A percentile compares a stretch with the other conserved stretches of the same genome.
Evolutionary conservation across 2,329 filamentous ascomycete species (phyloP).

Genomic region (Lasiodiplodia sp.): DNA sequence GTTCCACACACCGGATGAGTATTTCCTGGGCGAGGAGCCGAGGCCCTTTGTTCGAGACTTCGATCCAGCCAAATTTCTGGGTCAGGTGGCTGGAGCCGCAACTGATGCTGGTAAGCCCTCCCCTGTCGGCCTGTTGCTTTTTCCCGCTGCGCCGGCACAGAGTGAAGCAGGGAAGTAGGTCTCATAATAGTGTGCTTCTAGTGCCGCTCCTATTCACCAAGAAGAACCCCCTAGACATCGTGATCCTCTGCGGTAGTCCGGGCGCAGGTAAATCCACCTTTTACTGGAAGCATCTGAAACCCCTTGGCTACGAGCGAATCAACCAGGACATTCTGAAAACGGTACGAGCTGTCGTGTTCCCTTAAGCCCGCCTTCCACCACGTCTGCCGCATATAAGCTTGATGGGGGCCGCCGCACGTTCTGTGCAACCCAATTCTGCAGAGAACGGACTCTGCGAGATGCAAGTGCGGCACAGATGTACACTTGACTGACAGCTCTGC

Average conservation of each 20-base stretch:
- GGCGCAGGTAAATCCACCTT: slow-evolving; percentile 93
- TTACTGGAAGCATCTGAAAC: slow-evolving; percentile 79
- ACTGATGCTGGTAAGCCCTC: slow-evolving; percentile 45
- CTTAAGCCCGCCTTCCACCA: slow-evolving; percentile 28
- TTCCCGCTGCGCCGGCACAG: neutral
- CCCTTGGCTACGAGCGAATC: slow-evolving; percentile 80
- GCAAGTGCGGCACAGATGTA: slow-evolving; percentile 31
- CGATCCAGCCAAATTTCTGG: slow-evolving; percentile 68
- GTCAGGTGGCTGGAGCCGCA: slow-evolving; percentile 35
- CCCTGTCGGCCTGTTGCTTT: slow-evolving; percentile 19
- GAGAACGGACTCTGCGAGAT: slow-evolving; percentile 14
- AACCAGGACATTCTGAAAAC: slow-evolving; percentile 91
- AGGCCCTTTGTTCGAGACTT: slow-evolving; percentile 74
- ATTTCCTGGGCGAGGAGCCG: slow-evolving; percentile 75
- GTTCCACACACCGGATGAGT: slow-evolving; percentile 91
- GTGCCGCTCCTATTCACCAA: slow-evolving; percentile 59
- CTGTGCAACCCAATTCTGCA: slow-evolving; percentile 30
- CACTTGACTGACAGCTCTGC: slow-evolving; percentile 42
- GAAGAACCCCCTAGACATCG: slow-evolving; percentile 72
- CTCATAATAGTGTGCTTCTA: slow-evolving; percentile 27
- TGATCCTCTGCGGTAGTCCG: slow-evolving; percentile 88
- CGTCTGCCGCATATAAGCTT: slow-evolving; percentile 24
- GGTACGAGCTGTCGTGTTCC: slow-evolving; percentile 49
- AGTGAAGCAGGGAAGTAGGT: slow-evolving; percentile 7
- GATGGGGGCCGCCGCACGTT: slow-evolving; percentile 37